Evolutionary conservation across 1,284 basidiomycete genomes (phyloP).

Genomic region (Leccinum discolor): DNA sequence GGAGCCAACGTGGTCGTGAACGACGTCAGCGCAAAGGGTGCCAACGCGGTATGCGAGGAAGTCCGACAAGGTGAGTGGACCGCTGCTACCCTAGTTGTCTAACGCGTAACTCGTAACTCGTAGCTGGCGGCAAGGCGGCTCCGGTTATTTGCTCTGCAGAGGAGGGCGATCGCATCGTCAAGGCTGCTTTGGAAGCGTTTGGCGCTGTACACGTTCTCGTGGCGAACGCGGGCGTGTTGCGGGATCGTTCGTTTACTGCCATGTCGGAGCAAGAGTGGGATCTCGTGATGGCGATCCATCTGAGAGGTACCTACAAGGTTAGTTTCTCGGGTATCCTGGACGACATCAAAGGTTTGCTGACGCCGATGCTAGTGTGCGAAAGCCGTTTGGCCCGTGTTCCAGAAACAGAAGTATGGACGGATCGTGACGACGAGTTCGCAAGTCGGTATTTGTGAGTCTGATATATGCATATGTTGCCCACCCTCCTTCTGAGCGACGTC

Average conservation of each 20-base stretch:
- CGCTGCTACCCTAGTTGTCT: neutral
- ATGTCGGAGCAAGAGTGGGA: slow-evolving; percentile 97
- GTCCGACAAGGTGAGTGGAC: slow-evolving; percentile 66
- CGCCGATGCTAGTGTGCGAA: slow-evolving; percentile 67
- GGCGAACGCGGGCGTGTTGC: slow-evolving; percentile 94
- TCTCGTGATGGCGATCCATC: slow-evolving; percentile 85
- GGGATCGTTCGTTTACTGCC: slow-evolving; percentile 89
- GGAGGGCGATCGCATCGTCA: slow-evolving; percentile 90
- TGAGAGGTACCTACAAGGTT: slow-evolving; percentile 79
- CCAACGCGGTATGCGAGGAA: slow-evolving; percentile 85
- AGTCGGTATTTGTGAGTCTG: slow-evolving; percentile 83
- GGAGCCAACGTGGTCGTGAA: slow-evolving; percentile 98
- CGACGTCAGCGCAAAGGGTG: slow-evolving; percentile 89
- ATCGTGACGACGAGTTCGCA: slow-evolving; percentile 94
- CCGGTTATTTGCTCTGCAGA: slow-evolving; percentile 88
- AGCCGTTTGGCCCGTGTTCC: slow-evolving; percentile 97
- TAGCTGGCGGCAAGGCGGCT: slow-evolving; percentile 88
- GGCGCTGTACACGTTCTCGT: slow-evolving; percentile 89
- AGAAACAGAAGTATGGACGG: slow-evolving; percentile 96
- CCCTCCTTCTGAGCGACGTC: too few relatives aligned
- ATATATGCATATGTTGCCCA: neutral
- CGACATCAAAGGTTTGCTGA: slow-evolving; percentile 5
- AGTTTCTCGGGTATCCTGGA: neutral
- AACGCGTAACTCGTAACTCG: neutral
- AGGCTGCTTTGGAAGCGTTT: slow-evolving; percentile 86